phyloP scores from a whole-genome alignment of 2,329 filamentous ascomycete genomes.

The Aaosphaeria arxii region DNA sequence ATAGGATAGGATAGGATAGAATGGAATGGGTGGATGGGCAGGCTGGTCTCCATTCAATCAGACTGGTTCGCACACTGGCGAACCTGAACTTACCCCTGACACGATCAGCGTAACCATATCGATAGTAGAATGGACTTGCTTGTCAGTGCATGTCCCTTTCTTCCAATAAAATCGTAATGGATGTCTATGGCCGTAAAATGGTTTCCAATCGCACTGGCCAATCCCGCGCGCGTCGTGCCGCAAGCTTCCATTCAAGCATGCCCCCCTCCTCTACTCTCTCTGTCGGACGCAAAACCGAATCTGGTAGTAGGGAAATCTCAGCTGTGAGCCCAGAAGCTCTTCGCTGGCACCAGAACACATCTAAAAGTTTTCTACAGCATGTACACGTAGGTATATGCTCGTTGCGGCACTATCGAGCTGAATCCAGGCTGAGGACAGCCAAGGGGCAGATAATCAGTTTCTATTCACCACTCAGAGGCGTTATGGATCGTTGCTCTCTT shows the following conservation, averaged over 20 bases:
- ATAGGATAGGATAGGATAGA: background rate
- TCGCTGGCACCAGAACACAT: too few relatives aligned
- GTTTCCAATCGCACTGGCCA: conserved; percentile 17
- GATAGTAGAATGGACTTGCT: conserved; percentile 13
- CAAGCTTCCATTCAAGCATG: conserved; percentile 1
- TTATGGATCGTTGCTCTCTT: background rate
- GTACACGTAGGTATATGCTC: background rate
- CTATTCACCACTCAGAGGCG: background rate
- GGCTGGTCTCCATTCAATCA: background rate
- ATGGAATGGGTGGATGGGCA: background rate
- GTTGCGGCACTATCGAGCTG: background rate
- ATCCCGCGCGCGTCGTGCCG: conserved; percentile 17
- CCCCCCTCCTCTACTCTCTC: conserved; percentile 1
- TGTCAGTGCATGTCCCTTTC: conserved; percentile 14
- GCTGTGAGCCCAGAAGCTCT: too few relatives aligned
- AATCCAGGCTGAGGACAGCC: background rate
- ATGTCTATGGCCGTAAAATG: too few relatives aligned
- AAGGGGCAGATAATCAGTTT: background rate
- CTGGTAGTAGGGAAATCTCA: background rate
- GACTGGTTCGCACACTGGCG: background rate
- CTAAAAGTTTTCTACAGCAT: too few relatives aligned
- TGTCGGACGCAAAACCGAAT: background rate
- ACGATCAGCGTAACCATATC: conserved; percentile 9
- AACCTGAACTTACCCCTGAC: background rate
- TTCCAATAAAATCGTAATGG: too few relatives aligned